phyloP scores from a whole-genome alignment of 306 rosid species.

The Begonia peltatifolia region DNA sequence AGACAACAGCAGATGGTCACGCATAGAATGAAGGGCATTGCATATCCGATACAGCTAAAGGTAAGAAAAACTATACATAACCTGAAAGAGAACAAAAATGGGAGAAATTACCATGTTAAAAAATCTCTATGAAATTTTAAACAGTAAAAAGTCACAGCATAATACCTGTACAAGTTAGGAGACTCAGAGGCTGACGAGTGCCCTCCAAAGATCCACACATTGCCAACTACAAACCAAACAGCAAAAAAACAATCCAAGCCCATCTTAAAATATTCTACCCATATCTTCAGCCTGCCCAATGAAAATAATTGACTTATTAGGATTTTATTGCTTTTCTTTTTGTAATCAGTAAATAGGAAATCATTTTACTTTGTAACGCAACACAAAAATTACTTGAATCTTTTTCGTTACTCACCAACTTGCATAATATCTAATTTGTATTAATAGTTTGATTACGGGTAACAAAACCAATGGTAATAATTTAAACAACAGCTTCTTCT shows the following conservation, averaged over 20 bases:
- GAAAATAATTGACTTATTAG: too few species aligned
- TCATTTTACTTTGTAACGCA: too few species aligned
- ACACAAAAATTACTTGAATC: too few species aligned
- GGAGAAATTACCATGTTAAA: not conserved
- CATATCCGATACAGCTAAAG: slow-evolving; percentile 91
- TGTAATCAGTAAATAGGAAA: too few species aligned
- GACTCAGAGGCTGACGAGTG: slow-evolving; percentile 53
- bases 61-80: slow-evolving; percentile 89
- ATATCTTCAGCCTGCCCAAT: slow-evolving; percentile 47
- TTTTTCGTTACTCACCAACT: too few species aligned
- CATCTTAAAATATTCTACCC: slow-evolving; percentile 86
- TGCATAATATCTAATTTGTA: too few species aligned
- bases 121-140: too few species aligned
- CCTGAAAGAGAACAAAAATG: slow-evolving; percentile 36
- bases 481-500: too few species aligned
- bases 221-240: slow-evolving; percentile 96
- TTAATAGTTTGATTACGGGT: too few species aligned
- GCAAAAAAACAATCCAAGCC: slow-evolving; percentile 93
- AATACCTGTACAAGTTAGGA: slow-evolving; percentile 91
- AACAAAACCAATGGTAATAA: too few species aligned
- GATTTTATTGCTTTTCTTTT: too few species aligned
- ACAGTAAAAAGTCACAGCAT: slow-evolving; percentile 4
- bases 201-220: slow-evolving; percentile 97
- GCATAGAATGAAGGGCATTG: slow-evolving; percentile 98
- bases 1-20: slow-evolving; percentile 98